Percentiles rank a stretch among this genome's conserved stretches.
Conservation (phyloP, 345 rosid species). For the Rhodomyrtus tomentosa region DNA sequence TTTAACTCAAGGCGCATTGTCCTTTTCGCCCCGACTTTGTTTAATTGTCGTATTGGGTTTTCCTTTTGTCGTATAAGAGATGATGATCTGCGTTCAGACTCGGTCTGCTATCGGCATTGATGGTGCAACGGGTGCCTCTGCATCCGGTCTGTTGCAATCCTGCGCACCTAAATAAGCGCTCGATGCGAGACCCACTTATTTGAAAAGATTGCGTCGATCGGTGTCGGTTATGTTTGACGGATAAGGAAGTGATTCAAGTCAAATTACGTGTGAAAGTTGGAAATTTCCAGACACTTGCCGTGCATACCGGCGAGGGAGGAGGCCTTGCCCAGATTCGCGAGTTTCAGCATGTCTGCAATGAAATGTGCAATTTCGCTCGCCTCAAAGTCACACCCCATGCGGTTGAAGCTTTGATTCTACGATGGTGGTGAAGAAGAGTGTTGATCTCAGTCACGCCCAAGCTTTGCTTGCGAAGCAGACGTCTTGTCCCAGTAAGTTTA, state of each 20-base stretch:
- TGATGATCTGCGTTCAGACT: background rate
- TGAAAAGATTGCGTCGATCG: background rate
- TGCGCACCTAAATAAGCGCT: background rate
- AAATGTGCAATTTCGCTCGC: background rate
- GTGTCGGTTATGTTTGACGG: background rate
- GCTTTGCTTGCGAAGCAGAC: too few relatives aligned
- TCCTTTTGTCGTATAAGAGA: background rate
- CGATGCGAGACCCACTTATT: background rate
- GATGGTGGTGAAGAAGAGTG: too few relatives aligned
- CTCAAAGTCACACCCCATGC: too few relatives aligned
- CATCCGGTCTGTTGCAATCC: background rate
- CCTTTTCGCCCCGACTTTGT: background rate
- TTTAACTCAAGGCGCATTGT: background rate
- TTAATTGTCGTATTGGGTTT: background rate
- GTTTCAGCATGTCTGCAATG: background rate
- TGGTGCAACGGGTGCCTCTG: accelerated
- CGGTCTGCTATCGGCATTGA: background rate
- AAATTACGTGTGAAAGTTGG: background rate
- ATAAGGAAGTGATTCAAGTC: background rate
- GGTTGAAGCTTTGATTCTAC: too few relatives aligned
- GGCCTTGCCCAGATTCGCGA: background rate
- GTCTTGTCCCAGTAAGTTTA: too few relatives aligned
- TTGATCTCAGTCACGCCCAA: too few relatives aligned
- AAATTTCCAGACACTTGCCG: background rate
- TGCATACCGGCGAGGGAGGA: background rate